Conservation (phyloP, 164 flowering plant species). For the Aristolochia fimbriata region DNA sequence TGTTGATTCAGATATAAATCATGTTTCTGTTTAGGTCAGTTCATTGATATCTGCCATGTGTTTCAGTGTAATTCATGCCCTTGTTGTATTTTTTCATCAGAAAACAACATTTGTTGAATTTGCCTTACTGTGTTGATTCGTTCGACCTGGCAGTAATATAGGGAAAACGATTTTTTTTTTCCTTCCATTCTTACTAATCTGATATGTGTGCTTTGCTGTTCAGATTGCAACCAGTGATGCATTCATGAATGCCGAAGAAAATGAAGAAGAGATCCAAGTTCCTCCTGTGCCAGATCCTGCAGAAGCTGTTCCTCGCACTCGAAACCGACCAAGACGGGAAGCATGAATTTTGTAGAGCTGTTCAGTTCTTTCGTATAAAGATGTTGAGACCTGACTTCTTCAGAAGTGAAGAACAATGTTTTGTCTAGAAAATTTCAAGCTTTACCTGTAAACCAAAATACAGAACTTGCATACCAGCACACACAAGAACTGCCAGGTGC, state of each 20-base stretch:
- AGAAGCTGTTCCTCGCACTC: neutral
- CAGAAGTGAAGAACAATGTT: too few species aligned
- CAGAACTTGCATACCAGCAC: too few species aligned
- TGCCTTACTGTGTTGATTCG: neutral
- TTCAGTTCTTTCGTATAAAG: too few species aligned
- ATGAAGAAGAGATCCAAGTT: neutral
- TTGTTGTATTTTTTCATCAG: neutral
- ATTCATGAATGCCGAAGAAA: neutral
- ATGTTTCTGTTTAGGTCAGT: too few species aligned
- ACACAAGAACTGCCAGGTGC: too few species aligned
- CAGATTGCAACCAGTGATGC: neutral
- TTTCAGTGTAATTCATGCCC: neutral
- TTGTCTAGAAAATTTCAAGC: too few species aligned
- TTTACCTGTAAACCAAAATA: too few species aligned
- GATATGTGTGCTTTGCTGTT: neutral
- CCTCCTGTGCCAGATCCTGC: neutral
- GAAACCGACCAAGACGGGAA: slow-evolving; percentile 1
- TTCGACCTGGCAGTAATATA: neutral
- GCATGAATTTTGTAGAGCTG: neutral
- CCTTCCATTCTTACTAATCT: neutral
- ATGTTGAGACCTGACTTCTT: too few species aligned
- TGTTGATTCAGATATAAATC: too few species aligned
- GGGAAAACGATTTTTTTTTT: neutral
- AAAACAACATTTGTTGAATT: neutral
- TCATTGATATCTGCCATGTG: neutral